phyloP scores from a whole-genome alignment of 371 early-diverging fungal species.

The Mucor sp. region DNA sequence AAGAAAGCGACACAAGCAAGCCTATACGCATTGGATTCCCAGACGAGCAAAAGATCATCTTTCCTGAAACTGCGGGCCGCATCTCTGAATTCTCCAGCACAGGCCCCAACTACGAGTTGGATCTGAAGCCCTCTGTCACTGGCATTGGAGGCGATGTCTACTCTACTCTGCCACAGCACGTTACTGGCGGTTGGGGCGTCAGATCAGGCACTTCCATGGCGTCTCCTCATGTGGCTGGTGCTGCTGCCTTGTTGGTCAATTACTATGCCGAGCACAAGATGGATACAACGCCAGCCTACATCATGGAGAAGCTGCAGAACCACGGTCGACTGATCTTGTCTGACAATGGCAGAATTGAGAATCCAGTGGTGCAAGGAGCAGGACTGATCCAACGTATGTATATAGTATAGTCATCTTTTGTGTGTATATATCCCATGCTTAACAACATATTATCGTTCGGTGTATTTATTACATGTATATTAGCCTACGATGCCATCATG shows the following conservation, averaged over 20 bases:
- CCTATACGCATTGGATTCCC: slow-evolving; percentile 14
- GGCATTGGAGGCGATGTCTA: slow-evolving; percentile 73
- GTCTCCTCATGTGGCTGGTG: slow-evolving; percentile 74
- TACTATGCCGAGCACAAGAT: slow-evolving; percentile 23
- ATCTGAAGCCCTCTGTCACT: slow-evolving; percentile 58
- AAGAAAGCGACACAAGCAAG: background rate
- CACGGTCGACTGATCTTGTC: slow-evolving; percentile 37
- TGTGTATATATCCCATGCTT: slow-evolving; percentile 38
- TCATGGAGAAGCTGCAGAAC: slow-evolving; percentile 56
- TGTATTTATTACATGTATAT: background rate
- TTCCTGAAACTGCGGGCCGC: slow-evolving; percentile 35
- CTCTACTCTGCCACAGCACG: slow-evolving; percentile 59
- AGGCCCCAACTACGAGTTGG: slow-evolving; percentile 47
- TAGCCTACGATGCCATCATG: slow-evolving; percentile 57
- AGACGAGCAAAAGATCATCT: slow-evolving; percentile 13
- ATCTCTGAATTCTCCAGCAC: slow-evolving; percentile 55
- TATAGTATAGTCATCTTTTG: background rate
- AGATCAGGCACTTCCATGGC: slow-evolving; percentile 74
- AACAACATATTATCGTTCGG: no score
- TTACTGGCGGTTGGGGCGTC: slow-evolving; percentile 53
- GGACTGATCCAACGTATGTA: slow-evolving; percentile 70
- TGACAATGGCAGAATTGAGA: slow-evolving; percentile 31
- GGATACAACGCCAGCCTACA: slow-evolving; percentile 6
- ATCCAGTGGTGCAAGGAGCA: slow-evolving; percentile 68
- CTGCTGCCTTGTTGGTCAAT: slow-evolving; percentile 63